Evolutionary conservation across 2,329 filamentous ascomycete species (phyloP).

Genomic region (Acephala macrosclerotiorum): DNA sequence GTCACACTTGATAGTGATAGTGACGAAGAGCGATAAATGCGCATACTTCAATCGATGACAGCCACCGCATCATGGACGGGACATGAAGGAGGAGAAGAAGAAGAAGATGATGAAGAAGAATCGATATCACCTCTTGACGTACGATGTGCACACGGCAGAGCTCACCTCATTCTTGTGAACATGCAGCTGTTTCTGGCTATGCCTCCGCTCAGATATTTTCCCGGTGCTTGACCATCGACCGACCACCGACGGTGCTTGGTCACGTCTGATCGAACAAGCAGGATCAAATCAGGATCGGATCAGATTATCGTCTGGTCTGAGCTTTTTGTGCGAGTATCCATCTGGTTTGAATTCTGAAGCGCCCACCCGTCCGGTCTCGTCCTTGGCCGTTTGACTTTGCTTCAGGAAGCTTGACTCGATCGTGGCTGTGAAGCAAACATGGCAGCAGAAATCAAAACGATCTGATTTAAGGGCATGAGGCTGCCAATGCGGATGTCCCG

Average conservation of each 20-base stretch:
- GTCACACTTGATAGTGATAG: slow-evolving; percentile 9
- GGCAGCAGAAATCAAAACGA: not conserved
- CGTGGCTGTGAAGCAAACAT: slow-evolving; percentile 8
- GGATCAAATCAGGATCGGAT: not conserved
- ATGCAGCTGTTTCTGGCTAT: not conserved
- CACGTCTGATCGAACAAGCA: slow-evolving; percentile 3
- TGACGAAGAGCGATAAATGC: not conserved
- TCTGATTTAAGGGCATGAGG: slow-evolving; percentile 8
- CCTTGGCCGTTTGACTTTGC: not conserved
- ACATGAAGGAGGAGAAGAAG: no score
- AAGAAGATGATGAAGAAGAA: not conserved
- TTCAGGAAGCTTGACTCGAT: not conserved
- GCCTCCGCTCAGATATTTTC: slow-evolving; percentile 2
- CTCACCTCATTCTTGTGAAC: not conserved
- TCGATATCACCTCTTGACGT: slow-evolving; percentile 4
- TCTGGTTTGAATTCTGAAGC: not conserved
- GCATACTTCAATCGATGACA: slow-evolving; percentile 5
- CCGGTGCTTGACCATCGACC: not conserved
- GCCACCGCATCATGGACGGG: not conserved
- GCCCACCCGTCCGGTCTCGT: slow-evolving; percentile 19
- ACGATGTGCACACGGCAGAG: slow-evolving; percentile 9
- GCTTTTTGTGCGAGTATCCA: not conserved
- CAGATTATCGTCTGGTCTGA: slow-evolving; percentile 3
- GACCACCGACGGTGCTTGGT: not conserved
- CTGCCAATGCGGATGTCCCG: slow-evolving; percentile 1